These are phyloP conservation scores for Primulina huaijiensis DNA, from an alignment of 257 asterid genomes.

Conservation along the genomic window DNA sequence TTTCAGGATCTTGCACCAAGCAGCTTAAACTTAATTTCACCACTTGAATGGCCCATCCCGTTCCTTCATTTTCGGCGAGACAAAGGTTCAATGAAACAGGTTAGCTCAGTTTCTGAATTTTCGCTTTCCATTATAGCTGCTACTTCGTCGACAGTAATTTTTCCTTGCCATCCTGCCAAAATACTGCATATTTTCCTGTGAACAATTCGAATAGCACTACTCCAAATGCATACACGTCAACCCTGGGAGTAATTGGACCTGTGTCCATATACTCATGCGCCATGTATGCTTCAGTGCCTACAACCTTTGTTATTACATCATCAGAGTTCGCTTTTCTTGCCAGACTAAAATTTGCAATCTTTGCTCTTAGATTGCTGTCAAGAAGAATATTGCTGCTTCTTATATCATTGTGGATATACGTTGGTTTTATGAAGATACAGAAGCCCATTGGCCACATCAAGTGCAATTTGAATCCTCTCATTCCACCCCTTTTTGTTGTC, in stretches of 20 bases:
- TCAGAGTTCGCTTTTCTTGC: constrained; percentile 39
- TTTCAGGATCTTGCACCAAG: constrained; percentile 41
- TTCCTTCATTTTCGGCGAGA: constrained; percentile 34
- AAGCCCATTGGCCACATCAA: constrained; percentile 62
- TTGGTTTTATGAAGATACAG: constrained; percentile 66
- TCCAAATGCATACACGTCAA: constrained; percentile 56
- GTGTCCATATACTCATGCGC: constrained; percentile 46
- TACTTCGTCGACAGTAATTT: constrained; percentile 34
- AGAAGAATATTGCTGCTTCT: constrained; percentile 51
- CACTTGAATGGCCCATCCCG: constrained; percentile 30
- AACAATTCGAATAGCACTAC: constrained; percentile 49
- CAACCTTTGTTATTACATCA: constrained; percentile 19
- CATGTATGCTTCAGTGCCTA: constrained; percentile 39
- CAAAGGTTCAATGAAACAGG: constrained; percentile 26
- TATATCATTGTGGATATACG: constrained; percentile 45
- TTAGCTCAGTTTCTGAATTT: constrained; percentile 33
- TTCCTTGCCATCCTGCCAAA: constrained; percentile 32
- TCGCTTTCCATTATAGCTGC: constrained; percentile 28
- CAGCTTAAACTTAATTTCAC: constrained; percentile 44
- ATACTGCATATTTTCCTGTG: constrained; percentile 37
- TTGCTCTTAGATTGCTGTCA: constrained; percentile 53
- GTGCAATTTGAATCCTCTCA: constrained; percentile 44
- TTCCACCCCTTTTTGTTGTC: constrained; percentile 30
- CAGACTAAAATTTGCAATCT: constrained; percentile 48
- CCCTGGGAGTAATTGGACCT: constrained; percentile 38